Conservation (phyloP, 495 filamentous ascomycete genomes). For the Lophium mytilinum region DNA sequence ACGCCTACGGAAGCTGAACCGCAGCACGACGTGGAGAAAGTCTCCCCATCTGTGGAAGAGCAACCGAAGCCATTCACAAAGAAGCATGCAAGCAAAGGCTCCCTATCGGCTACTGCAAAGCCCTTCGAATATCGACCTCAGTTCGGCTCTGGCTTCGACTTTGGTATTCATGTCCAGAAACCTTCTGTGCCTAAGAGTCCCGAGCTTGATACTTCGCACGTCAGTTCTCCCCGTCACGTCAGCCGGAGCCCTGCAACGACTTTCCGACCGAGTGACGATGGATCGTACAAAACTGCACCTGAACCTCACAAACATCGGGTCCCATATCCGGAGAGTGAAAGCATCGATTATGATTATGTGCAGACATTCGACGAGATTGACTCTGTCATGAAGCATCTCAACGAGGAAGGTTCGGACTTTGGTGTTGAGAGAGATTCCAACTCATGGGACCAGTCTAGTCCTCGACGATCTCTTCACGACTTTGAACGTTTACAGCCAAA, state of each 20-base stretch:
- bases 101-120: conserved; percentile 60
- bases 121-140: conserved; percentile 56
- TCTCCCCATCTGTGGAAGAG: conserved; percentile 12
- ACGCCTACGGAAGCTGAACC: conserved; percentile 14
- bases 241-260: conserved; percentile 28
- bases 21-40: conserved; percentile 13
- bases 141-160: conserved; percentile 39
- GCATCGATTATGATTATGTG: conserved; percentile 23
- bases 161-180: conserved; percentile 40
- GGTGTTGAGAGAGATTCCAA: conserved; percentile 50
- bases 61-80: conserved; percentile 26
- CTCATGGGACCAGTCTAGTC: conserved; percentile 32
- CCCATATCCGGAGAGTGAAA: conserved; percentile 26
- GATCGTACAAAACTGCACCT: conserved; percentile 24
- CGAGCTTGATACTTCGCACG: conserved; percentile 14
- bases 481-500: conserved; percentile 21
- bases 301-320: conserved; percentile 14
- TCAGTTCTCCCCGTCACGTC: conserved; percentile 18
- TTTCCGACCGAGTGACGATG: conserved; percentile 31
- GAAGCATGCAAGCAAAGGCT: conserved; percentile 41
- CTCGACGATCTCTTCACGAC: conserved; percentile 14
- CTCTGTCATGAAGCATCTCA: conserved; percentile 75
- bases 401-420: conserved; percentile 59
- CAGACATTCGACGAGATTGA: conserved; percentile 73
- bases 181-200: conserved; percentile 33